Evolutionary conservation across 2,329 filamentous ascomycete genomes (phyloP), one percentile per base, ranked within the genome.

Genomic region (Alternaria postmessia): DNA sequence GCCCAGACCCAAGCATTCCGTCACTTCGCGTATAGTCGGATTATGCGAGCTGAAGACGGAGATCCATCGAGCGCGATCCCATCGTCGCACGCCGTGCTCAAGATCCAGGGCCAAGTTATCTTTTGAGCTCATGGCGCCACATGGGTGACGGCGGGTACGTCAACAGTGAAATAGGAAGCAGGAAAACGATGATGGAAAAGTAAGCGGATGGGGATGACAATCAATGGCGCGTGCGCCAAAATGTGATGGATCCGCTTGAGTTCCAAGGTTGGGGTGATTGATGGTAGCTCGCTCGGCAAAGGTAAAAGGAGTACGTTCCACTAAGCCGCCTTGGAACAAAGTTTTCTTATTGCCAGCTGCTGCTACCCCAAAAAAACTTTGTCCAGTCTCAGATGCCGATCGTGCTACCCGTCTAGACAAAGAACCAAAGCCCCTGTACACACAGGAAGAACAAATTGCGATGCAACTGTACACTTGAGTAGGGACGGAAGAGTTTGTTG

Each of bases 11-110:
- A 78, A 64, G 59, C 72, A 75, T 63, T 78, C 75, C 43, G 74
- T 77, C 28, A 78, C 73, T 63, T 78, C 73, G 64, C 75, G 75
- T 61, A 78, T 77, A 57, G 75, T 78, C 54, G 75, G 75, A 51
- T 72, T 75, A 67, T 77, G 75, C 63, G 71, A 74, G 61, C 70
- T 74, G 68, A 77, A 77, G 57, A 77, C 75, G 54, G 70, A 71
- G 57, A 77, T 74, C 75, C 75, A 77, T 61, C 72, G 68, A 38
- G 67, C 62, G 43, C 74, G 65, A 63, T 76, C 73, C 75, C 75
- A 77, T 63, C 75, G 74, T 60, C 65, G 64, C 51, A 75, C 71
- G 59, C 68, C 69, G 56, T 72, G 70, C 59, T 72, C 68, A 16
- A 74, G 72, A 62, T 75, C 75, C 59, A 73, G 61, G 22, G 69